These are phyloP conservation scores for Candida frijolesensis DNA, from an alignment of 1,139 yeast species.

Conservation along the genomic window DNA sequence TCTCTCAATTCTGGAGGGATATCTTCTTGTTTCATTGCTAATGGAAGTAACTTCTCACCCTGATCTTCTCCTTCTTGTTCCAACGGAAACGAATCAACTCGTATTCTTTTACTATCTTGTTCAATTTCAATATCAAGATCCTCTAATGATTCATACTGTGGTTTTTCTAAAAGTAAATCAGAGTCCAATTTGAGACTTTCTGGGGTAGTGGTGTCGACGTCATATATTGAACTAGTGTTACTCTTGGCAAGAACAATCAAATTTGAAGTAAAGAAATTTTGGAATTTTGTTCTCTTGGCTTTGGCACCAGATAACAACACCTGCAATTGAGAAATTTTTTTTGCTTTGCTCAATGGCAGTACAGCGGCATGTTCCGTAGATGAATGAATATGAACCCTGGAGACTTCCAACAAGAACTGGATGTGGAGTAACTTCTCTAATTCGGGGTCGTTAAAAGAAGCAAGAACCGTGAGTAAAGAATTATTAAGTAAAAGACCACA, in stretches of 20 bases:
- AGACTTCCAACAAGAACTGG: constrained; percentile 63
- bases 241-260: constrained; percentile 80
- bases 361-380: constrained; percentile 59
- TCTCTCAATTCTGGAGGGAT: constrained; percentile 58
- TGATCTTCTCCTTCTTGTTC: constrained; percentile 32
- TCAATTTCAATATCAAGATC: constrained; percentile 41
- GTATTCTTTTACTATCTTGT: constrained; percentile 41
- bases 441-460: constrained; percentile 28
- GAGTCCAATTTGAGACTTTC: constrained; percentile 68
- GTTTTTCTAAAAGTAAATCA: constrained; percentile 78
- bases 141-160: constrained; percentile 63
- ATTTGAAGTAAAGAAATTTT: constrained; percentile 67
- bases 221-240: constrained; percentile 30
- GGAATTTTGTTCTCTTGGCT: constrained; percentile 87
- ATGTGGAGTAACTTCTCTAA: constrained; percentile 42
- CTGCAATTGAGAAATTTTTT: constrained; percentile 58
- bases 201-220: constrained; percentile 31
- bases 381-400: constrained; percentile 63
- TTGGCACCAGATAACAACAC: constrained; percentile 82
- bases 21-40: constrained; percentile 59
- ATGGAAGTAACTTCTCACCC: constrained; percentile 52
- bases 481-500: constrained; percentile 42
- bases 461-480: constrained; percentile 30
- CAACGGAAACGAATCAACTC: constrained; percentile 32
- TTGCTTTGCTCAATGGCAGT: constrained; percentile 55